Evolutionary conservation across 1,139 yeast species (phyloP).

Genomic region (Diutina neorugosa): DNA sequence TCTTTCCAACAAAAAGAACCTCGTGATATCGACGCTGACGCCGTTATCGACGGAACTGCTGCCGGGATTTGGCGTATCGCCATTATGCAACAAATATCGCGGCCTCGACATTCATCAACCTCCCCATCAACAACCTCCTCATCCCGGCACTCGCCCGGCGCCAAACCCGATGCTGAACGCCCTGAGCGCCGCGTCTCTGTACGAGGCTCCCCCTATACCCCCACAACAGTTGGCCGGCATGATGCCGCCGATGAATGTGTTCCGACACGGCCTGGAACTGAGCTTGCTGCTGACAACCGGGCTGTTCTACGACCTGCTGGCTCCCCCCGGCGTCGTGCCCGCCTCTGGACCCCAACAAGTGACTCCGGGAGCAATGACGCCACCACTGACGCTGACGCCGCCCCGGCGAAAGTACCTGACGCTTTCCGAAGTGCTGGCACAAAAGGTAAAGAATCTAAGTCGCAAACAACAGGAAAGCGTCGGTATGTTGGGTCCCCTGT

Average conservation of each 20-base stretch:
- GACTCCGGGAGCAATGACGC: constrained; percentile 2
- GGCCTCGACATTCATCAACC: not conserved
- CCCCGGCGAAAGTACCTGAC: constrained; percentile 3
- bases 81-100: constrained; percentile 1
- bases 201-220: not conserved
- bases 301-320: not conserved
- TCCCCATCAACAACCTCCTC: not conserved
- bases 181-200: not conserved
- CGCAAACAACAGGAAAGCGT: constrained; percentile 3
- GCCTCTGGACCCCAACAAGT: not conserved
- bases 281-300: constrained; percentile 2
- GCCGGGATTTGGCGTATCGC: constrained; percentile 2
- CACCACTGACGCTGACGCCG: constrained; percentile 4
- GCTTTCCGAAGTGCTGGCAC: not conserved
- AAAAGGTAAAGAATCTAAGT: not conserved
- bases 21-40: not conserved
- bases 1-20: constrained; percentile 1
- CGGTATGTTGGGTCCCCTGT: constrained; percentile 1
- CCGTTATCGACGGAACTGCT: constrained; percentile 4
- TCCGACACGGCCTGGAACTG: constrained; percentile 4
- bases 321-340: not conserved
- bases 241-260: not conserved
- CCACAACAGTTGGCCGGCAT: not conserved
- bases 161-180: not conserved
- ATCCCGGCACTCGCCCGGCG: not conserved